Evolutionary conservation across 257 asterid genomes (phyloP).

Genomic region (Plantago elongata): DNA sequence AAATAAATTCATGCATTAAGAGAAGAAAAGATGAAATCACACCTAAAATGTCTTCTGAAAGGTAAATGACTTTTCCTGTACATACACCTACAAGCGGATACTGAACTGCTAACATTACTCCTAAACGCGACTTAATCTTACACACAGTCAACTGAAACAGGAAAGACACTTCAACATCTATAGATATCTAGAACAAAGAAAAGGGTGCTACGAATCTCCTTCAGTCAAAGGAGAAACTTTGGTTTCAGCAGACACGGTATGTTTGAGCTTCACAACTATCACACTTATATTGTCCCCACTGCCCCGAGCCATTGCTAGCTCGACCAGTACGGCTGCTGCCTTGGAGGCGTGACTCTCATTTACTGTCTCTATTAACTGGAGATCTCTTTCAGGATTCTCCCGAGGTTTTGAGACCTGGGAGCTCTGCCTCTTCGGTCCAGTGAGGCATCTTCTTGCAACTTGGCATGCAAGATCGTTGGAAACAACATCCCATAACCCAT

Average conservation of each 20-base stretch:
- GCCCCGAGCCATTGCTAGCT: constrained; percentile 57
- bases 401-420: neutral
- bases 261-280: constrained; percentile 34
- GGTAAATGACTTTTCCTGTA: neutral
- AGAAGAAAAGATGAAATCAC: neutral
- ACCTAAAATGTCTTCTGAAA: neutral
- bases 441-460: constrained; percentile 41
- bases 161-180: too few relatives aligned
- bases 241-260: neutral
- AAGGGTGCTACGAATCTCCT: too few relatives aligned
- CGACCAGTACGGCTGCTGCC: constrained; percentile 47
- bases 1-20: neutral
- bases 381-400: neutral
- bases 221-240: neutral
- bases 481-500: constrained; percentile 70
- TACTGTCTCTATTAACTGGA: neutral
- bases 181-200: too few relatives aligned
- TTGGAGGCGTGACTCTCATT: constrained; percentile 14
- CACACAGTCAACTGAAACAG: neutral
- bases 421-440: constrained; percentile 24
- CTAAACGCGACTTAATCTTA: neutral
- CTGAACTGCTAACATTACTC: constrained; percentile 3
- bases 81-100: neutral
- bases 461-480: constrained; percentile 55
- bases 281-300: constrained; percentile 55